Evolutionary conservation across 805 yeast species (phyloP).

Genomic region (Huiozyma sinensis): DNA sequence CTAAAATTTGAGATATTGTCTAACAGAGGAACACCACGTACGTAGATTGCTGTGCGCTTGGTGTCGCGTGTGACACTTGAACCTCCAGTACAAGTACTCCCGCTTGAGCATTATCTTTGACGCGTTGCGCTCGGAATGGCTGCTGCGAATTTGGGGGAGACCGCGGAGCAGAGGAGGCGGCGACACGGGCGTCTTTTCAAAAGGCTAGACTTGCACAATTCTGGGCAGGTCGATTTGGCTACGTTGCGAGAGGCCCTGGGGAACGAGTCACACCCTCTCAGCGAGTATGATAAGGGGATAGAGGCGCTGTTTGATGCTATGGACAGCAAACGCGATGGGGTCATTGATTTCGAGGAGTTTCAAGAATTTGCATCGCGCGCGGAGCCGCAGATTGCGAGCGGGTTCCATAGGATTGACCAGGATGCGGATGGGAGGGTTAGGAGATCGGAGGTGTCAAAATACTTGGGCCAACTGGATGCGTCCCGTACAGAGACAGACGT

Average conservation of each 20-base stretch:
- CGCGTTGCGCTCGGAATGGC: too few species aligned
- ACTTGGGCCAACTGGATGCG: constrained; percentile 29
- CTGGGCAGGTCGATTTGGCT: constrained; percentile 30
- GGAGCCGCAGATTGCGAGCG: constrained; percentile 57
- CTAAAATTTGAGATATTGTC: too few species aligned
- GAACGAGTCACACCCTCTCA: constrained; percentile 52
- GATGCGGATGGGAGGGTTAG: constrained; percentile 66
- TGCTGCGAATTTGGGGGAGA: neutral
- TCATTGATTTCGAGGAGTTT: constrained; percentile 57
- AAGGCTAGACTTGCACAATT: constrained; percentile 32
- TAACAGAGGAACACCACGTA: too few species aligned
- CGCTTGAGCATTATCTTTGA: too few species aligned
- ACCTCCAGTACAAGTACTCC: too few species aligned
- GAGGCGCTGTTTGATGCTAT: constrained; percentile 46
- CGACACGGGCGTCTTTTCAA: constrained; percentile 35
- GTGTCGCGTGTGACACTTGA: too few species aligned
- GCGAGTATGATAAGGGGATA: constrained; percentile 49
- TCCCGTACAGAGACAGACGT: neutral
- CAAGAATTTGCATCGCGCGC: constrained; percentile 53
- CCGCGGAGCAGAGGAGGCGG: constrained; percentile 10
- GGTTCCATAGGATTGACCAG: constrained; percentile 57
- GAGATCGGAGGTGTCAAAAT: constrained; percentile 53
- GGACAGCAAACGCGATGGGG: constrained; percentile 45
- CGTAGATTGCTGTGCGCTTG: too few species aligned
- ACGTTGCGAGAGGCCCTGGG: constrained; percentile 32